Evolutionary conservation across 2,329 filamentous ascomycete genomes (phyloP), one percentile per base, ranked within the genome.

Genomic region (Diplodia mutila): DNA sequence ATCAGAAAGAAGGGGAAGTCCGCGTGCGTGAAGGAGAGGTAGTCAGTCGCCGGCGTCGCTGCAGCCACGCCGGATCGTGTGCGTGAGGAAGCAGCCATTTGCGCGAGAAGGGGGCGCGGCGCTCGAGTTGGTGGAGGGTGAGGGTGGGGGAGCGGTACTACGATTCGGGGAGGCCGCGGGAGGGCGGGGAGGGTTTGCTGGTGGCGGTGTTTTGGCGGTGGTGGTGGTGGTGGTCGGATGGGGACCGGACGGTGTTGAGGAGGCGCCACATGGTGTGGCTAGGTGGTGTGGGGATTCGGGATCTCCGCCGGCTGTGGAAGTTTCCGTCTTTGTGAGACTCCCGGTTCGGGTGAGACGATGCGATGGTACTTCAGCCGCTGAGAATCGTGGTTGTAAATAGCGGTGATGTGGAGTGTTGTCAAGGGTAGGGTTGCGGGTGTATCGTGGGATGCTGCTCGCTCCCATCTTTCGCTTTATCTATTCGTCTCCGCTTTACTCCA

Each of bases 41-140:
- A n/a, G n/a, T n/a, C n/a, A 90, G 73, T 88, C 85, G 5, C 87
- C 87, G 7, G 80, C n/a, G n/a, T n/a, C n/a, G 71, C 59, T 86
- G 83, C n/a, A n/a, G 67, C 75, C 74, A 51, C 87, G 77, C 67
- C 85, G 80, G 66, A 78, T 78, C 71, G 82, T 79, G 80, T 88
- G 81, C 65, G 86, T 87, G 29, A 84, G 82, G 52, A n/a, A 87
- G 81, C 42, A 85, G 80, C 85, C 85, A 87, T 72, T 84, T 83
- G 71, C 81, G 80, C 48, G 85, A 87, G 74, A 87, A 87, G 72
- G 87, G 85, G 53, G 85, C 83, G 16, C 85, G 82, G 27, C 84
- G 78, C 73, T 88, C 86, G 1, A 88, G 83, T 72, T 87, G 81
- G 71, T 85, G 87, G n/a, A n/a, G n/a, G n/a, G n/a, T n/a, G 79